A percentile compares a stretch with the other conserved stretches of the same genome.
phyloP scores from a whole-genome alignment of 73 alveolate genomes.

The Paramecium sexaurelia region DNA sequence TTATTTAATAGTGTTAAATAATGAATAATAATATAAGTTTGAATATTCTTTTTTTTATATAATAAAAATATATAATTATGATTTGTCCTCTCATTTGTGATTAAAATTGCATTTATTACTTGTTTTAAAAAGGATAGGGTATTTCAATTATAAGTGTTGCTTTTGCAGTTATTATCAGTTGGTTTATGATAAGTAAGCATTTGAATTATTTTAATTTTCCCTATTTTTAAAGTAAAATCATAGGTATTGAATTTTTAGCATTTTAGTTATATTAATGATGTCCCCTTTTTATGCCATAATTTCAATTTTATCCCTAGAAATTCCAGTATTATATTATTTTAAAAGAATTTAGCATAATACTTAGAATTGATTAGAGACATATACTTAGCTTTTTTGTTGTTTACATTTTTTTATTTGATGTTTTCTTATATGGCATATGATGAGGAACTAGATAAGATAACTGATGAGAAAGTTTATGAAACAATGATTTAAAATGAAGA shows the following conservation, averaged over 20 bases:
- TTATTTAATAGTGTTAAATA: too few relatives aligned
- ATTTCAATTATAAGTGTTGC: neutral
- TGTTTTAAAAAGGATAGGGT: neutral
- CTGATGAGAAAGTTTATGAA: conserved; percentile 67
- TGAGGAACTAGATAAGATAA: neutral
- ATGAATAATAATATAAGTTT: neutral
- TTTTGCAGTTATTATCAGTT: neutral
- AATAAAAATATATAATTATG: neutral
- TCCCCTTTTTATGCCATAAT: conserved; percentile 66
- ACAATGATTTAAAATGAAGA: conserved; percentile 60
- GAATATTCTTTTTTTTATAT: neutral
- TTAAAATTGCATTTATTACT: neutral
- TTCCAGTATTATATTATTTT: conserved; percentile 40
- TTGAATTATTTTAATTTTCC: conserved; percentile 27
- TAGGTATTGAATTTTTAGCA: neutral
- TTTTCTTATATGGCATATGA: conserved; percentile 68
- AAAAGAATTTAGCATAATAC: conserved; percentile 55
- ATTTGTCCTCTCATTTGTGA: conserved; percentile 41
- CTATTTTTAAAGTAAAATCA: conserved; percentile 40
- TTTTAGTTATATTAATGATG: conserved; percentile 58
- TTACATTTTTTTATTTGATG: conserved; percentile 67
- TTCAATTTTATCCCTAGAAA: conserved; percentile 45
- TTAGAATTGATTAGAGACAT: conserved; percentile 63
- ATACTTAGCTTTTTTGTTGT: conserved; percentile 57
- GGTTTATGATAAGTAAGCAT: neutral